Evolutionary conservation across 805 yeast genomes (phyloP).

Genomic region (Teunomyces gatunensis): DNA sequence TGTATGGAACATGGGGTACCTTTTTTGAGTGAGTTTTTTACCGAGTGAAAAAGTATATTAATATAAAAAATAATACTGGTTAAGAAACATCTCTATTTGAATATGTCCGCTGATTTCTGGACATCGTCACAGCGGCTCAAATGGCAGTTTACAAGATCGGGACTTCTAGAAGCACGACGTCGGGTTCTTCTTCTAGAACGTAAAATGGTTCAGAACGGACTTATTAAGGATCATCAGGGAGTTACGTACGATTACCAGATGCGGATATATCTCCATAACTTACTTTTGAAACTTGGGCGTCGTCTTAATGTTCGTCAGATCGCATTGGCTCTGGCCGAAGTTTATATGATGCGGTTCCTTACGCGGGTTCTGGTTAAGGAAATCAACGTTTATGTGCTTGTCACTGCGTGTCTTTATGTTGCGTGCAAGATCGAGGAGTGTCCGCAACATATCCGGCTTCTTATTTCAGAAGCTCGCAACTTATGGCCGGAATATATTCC

Average conservation of each 20-base stretch:
- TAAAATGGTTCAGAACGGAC: conserved; percentile 44
- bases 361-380: conserved; percentile 73
- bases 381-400: conserved; percentile 73
- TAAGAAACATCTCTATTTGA: too few relatives aligned
- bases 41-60: too few relatives aligned
- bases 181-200: conserved; percentile 37
- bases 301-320: conserved; percentile 75
- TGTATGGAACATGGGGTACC: conserved; percentile 35
- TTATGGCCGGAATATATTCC: conserved; percentile 96
- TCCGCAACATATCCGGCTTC: conserved; percentile 87
- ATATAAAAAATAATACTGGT: too few relatives aligned
- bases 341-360: conserved; percentile 76
- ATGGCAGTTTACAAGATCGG: conserved; percentile 77
- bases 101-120: conserved; percentile 85
- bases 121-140: conserved; percentile 71
- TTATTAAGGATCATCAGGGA: conserved; percentile 42
- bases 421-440: conserved; percentile 95
- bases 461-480: conserved; percentile 80
- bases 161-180: conserved; percentile 48
- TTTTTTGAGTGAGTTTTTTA: too few relatives aligned
- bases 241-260: conserved; percentile 55
- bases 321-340: conserved; percentile 85
- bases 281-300: conserved; percentile 75
- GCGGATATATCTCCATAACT: conserved; percentile 75
- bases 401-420: conserved; percentile 81